Percentiles rank a stretch among this genome's conserved stretches.
Evolutionary conservation across 768 basidiomycete species (phyloP).

Genomic region (Boletus pseudo-olivaceus): DNA sequence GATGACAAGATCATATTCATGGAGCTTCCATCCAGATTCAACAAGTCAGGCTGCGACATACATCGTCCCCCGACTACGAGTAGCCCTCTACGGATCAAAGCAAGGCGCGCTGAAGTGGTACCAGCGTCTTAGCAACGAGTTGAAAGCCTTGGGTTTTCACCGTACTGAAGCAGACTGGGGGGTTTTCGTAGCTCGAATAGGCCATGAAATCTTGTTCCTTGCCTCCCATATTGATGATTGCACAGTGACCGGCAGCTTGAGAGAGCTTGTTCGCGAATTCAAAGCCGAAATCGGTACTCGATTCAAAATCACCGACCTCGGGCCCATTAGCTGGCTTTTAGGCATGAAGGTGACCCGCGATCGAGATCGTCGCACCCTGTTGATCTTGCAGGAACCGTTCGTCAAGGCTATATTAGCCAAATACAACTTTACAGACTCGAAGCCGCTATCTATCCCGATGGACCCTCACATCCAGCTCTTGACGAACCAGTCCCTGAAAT

Average conservation of each 20-base stretch:
- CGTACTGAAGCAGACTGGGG: not conserved
- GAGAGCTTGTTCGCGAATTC: not conserved
- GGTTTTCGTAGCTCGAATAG: not conserved
- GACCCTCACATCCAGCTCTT: not conserved
- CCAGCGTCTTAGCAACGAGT: not conserved
- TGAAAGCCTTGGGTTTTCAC: not conserved
- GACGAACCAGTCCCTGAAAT: not conserved
- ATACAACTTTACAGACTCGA: not conserved
- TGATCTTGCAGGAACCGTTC: constrained; percentile 1
- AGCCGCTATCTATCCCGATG: not conserved
- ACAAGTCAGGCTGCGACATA: too few species aligned
- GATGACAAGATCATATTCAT: too few species aligned
- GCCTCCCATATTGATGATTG: constrained; percentile 6
- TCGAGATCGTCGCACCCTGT: not conserved
- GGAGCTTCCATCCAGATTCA: too few species aligned
- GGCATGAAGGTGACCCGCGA: constrained; percentile 3
- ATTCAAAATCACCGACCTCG: not conserved
- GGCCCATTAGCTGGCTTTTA: not conserved
- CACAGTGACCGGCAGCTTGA: not conserved
- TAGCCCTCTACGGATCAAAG: constrained; percentile 6
- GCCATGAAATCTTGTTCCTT: not conserved
- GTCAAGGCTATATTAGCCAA: not conserved
- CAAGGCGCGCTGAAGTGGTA: constrained; percentile 10
- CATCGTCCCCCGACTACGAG: too few species aligned
- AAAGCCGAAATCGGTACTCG: not conserved